A percentile compares a stretch with the other conserved stretches of the same genome.
Conservation (phyloP, 257 asterid genomes). For the Gardenia jasminoides region DNA sequence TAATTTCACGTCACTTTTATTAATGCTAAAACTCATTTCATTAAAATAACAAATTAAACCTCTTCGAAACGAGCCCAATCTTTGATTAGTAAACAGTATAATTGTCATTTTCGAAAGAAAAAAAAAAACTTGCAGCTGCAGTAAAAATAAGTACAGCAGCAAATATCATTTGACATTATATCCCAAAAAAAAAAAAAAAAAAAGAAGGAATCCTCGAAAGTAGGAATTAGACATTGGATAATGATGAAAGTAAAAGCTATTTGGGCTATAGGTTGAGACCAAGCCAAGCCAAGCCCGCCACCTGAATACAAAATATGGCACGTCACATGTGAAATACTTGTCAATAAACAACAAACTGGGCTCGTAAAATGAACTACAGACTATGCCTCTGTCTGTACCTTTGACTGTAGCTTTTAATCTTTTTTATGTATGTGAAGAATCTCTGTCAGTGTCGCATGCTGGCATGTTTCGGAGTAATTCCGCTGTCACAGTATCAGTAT, state of each 20-base stretch:
- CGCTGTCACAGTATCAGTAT: constrained; percentile 21
- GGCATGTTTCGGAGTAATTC: constrained; percentile 37
- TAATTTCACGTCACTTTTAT: too few species aligned
- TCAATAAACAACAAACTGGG: not conserved
- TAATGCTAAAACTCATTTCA: too few species aligned
- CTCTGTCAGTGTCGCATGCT: constrained; percentile 27
- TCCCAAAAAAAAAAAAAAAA: too few species aligned
- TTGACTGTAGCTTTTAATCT: not conserved
- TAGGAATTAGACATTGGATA: not conserved
- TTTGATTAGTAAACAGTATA: too few species aligned
- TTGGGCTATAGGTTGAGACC: not conserved
- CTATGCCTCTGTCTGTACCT: not conserved
- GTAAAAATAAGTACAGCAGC: too few species aligned
- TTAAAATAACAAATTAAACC: too few species aligned
- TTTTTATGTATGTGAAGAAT: too few species aligned
- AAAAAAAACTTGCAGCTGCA: too few species aligned
- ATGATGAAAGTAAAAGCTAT: constrained; percentile 10
- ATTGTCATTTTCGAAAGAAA: too few species aligned
- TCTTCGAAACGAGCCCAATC: too few species aligned
- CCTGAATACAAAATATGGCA: not conserved
- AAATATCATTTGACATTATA: too few species aligned
- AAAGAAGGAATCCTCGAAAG: not conserved
- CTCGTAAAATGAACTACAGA: not conserved
- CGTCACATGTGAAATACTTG: not conserved
- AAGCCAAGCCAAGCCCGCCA: not conserved